Base-by-base conservation (phyloP, 164 flowering plant species). In the Akebia trifoliata region DNA sequence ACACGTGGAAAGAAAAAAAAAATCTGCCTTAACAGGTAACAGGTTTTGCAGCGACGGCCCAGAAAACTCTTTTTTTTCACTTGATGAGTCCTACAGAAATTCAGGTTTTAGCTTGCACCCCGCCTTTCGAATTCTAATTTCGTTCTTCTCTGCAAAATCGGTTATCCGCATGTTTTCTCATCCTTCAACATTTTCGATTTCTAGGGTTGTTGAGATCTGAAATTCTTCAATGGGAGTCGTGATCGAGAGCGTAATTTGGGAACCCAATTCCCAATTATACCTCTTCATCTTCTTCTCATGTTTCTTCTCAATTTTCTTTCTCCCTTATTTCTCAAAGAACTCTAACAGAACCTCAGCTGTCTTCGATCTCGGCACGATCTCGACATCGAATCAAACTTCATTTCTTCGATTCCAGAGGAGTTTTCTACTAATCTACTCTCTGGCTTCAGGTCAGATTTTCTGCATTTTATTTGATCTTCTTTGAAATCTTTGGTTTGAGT, bases 171-270 rank as follows among this genome's bases (percentile, higher is more conserved):
- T n/a, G n/a, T n/a, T n/a, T n/a, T n/a, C n/a, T n/a, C n/a, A n/a
- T n/a, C n/a, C n/a, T n/a, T n/a, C n/a, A n/a, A n/a, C n/a, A n/a
- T n/a, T n/a, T n/a, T n/a, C n/a, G n/a, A n/a, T n/a, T 45, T 58
- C 42, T 52, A 60, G 64, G 63, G 69, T 32, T 63, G 8, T 58
- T 54, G 61, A 55, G 47, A 59, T 51, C 55, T 22, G 49, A 45
- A 42, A 35, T 20, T 4, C 3, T 20, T 14, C 37, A 61, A 89
- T 86, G 97, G 94, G 74, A 31, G 81, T 90, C 9, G 84, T 81
- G 22, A 83, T 93, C 59, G 88, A 85, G 65, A 80, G 63, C 68
- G 67, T 66, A 2, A 66, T 79, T 0, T 93, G 97, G 97, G 83
- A 82, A 57, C 94, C 91, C n/a, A 74, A 65, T 50, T 71, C 75